These are phyloP conservation scores for Aspergillus cejpii DNA, from an alignment of 2,329 filamentous ascomycete genomes.

Conservation along the genomic window DNA sequence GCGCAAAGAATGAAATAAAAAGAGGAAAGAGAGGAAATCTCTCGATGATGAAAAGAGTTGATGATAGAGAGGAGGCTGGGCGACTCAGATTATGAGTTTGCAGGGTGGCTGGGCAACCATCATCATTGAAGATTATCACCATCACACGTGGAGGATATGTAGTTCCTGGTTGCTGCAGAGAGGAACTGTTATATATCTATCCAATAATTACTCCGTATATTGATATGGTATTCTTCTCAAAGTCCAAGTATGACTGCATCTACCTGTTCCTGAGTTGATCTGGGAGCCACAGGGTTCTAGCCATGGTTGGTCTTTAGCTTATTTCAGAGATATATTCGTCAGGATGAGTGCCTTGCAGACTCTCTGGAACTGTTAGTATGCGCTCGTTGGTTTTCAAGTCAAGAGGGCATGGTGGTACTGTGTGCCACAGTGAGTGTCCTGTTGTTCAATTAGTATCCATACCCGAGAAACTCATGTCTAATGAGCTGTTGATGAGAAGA, in stretches of 20 bases:
- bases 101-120: conserved; percentile 28
- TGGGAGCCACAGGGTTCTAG: neutral
- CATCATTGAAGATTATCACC: neutral
- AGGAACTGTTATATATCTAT: neutral
- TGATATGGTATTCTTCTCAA: neutral
- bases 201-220: neutral
- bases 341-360: no score
- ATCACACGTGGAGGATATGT: neutral
- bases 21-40: conserved; percentile 7
- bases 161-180: neutral
- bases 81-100: conserved; percentile 19
- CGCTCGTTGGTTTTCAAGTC: no score
- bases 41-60: conserved; percentile 5
- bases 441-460: no score
- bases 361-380: neutral
- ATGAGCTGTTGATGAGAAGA: no score
- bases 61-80: conserved; percentile 28
- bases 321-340: neutral
- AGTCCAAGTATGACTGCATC: neutral
- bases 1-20: conserved; percentile 8
- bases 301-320: neutral
- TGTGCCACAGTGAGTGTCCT: no score
- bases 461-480: no score
- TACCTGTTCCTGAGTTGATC: neutral
- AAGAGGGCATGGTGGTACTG: no score